phyloP scores from a whole-genome alignment of 108 stramenopile genomes.

The Cyclotella kingstonii region DNA sequence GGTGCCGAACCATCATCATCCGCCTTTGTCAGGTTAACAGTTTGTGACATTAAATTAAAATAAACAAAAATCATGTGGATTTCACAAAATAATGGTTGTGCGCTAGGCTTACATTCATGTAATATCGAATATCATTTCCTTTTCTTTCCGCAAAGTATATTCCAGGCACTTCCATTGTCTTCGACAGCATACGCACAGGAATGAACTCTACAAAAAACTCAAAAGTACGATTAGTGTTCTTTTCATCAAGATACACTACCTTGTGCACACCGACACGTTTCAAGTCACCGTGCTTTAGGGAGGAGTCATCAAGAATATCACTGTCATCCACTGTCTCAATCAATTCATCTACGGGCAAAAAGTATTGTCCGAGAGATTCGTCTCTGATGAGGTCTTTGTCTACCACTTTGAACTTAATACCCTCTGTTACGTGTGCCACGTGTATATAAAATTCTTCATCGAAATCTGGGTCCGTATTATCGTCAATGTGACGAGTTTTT shows the following conservation, averaged over 20 bases:
- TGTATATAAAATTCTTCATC: slow-evolving; percentile 52
- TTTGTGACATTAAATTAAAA: too few species aligned
- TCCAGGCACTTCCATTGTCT: slow-evolving; percentile 46
- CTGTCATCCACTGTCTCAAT: slow-evolving; percentile 22
- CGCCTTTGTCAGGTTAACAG: too few species aligned
- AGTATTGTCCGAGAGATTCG: slow-evolving; percentile 42
- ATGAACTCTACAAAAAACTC: slow-evolving; percentile 58
- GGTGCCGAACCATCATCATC: slow-evolving; percentile 48
- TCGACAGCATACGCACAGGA: slow-evolving; percentile 32
- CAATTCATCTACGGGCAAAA: slow-evolving; percentile 44
- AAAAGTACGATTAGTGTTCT: slow-evolving; percentile 36
- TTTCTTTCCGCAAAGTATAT: slow-evolving; percentile 35
- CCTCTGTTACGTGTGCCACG: slow-evolving; percentile 37
- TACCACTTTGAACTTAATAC: slow-evolving; percentile 48
- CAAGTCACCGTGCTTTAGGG: slow-evolving; percentile 24
- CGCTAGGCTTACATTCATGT: too few species aligned
- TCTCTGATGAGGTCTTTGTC: slow-evolving; percentile 39
- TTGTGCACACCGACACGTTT: slow-evolving; percentile 50
- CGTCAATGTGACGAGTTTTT: slow-evolving; percentile 42
- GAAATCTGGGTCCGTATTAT: slow-evolving; percentile 42
- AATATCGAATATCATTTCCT: slow-evolving; percentile 43
- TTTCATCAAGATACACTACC: slow-evolving; percentile 42
- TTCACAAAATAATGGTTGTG: too few species aligned
- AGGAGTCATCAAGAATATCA: slow-evolving; percentile 10
- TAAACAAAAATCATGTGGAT: too few species aligned